Evolutionary conservation across 1,284 basidiomycete genomes (phyloP).

Genomic region (Thecaphora thlaspeos): DNA sequence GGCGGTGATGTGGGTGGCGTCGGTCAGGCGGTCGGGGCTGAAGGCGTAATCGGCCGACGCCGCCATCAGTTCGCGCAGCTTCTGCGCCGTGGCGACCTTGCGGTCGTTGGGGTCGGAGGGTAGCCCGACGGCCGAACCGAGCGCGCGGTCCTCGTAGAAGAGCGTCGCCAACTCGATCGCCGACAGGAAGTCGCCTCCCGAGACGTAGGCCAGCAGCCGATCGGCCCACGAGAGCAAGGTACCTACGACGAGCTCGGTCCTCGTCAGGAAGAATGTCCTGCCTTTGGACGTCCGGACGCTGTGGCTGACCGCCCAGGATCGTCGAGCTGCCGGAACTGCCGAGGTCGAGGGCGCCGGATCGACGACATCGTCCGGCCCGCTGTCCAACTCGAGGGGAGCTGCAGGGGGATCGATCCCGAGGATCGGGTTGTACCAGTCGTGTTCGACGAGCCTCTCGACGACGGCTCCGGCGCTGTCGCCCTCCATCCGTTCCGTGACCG

Average conservation of each 20-base stretch:
- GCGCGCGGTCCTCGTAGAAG: slow-evolving; percentile 78
- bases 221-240: slow-evolving; percentile 94
- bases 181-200: slow-evolving; percentile 80
- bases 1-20: slow-evolving; percentile 76
- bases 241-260: slow-evolving; percentile 71
- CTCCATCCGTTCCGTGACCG: slow-evolving; percentile 38
- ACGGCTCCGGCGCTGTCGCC: slow-evolving; percentile 58
- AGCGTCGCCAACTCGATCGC: slow-evolving; percentile 82
- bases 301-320: slow-evolving; percentile 46
- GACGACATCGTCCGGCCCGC: slow-evolving; percentile 3
- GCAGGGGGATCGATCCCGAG: slow-evolving; percentile 11
- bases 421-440: slow-evolving; percentile 23
- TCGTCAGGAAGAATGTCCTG: slow-evolving; percentile 77
- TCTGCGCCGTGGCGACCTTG: slow-evolving; percentile 70
- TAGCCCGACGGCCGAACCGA: slow-evolving; percentile 84
- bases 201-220: slow-evolving; percentile 77
- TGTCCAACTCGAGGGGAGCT: slow-evolving; percentile 5
- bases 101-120: slow-evolving; percentile 69
- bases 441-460: slow-evolving; percentile 19
- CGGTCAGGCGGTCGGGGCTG: slow-evolving; percentile 87
- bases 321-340: background rate
- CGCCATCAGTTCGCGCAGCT: slow-evolving; percentile 77
- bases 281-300: slow-evolving; percentile 81
- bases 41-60: slow-evolving; percentile 88
- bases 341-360: background rate